Evolutionary conservation across 108 stramenopile species (phyloP).

Genomic region (Aureococcus anophagefferens): DNA sequence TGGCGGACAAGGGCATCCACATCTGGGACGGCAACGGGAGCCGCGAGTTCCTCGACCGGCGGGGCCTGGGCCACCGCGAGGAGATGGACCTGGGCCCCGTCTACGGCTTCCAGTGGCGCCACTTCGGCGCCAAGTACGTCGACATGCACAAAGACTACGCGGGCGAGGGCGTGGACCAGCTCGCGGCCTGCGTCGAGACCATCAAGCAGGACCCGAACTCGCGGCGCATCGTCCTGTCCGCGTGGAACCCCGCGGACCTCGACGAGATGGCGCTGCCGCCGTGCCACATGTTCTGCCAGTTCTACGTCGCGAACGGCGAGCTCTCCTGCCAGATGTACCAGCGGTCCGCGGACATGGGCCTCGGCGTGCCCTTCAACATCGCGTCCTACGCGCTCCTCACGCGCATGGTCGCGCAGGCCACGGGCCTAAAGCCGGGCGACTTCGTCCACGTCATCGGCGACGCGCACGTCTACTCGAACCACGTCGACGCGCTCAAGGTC

Average conservation of each 20-base stretch:
- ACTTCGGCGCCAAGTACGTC: constrained; percentile 94
- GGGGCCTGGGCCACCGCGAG: constrained; percentile 86
- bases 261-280: constrained; percentile 93
- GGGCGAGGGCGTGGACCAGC: constrained; percentile 96
- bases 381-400: constrained; percentile 91
- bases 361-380: constrained; percentile 99
- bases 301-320: constrained; percentile 90
- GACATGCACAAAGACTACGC: constrained; percentile 95
- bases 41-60: constrained; percentile 88
- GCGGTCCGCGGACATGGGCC: constrained; percentile 98
- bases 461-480: constrained; percentile 97
- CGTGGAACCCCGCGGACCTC: constrained; percentile 97
- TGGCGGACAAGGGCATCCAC: constrained; percentile 86
- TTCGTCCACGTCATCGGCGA: constrained; percentile 97
- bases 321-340: constrained; percentile 99
- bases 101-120: constrained; percentile 99
- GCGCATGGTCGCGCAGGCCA: constrained; percentile 83
- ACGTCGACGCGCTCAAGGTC: constrained; percentile 90
- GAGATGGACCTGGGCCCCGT: constrained; percentile 98
- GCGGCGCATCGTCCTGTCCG: constrained; percentile 85
- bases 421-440: constrained; percentile 88
- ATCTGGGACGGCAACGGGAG: constrained; percentile 99
- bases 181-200: constrained; percentile 86
- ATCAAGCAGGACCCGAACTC: constrained; percentile 91
- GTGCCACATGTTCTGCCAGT: constrained; percentile 99